These are phyloP conservation scores for Agaricus blazei DNA, from an alignment of 768 basidiomycete genomes.

Conservation along the genomic window DNA sequence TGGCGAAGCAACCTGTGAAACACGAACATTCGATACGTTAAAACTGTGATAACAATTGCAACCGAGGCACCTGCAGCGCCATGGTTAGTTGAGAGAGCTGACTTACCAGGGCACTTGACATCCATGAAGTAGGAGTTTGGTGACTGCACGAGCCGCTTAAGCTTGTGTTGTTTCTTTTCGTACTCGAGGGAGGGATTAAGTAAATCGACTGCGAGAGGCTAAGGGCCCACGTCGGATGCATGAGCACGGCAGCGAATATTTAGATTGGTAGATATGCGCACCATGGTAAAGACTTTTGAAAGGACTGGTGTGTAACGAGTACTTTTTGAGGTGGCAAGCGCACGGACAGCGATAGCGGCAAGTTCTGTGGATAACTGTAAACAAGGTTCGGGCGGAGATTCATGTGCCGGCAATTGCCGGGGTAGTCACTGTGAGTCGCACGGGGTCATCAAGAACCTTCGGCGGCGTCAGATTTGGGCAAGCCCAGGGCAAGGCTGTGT, in stretches of 20 bases:
- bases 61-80: background rate
- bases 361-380: conserved; percentile 34
- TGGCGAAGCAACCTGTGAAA: conserved; percentile 77
- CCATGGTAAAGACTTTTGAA: conserved; percentile 28
- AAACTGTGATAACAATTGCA: conserved; percentile 12
- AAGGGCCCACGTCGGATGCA: conserved; percentile 6
- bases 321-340: conserved; percentile 26
- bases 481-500: too few relatives aligned
- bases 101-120: conserved; percentile 94
- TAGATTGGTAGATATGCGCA: conserved; percentile 12
- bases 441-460: too few relatives aligned
- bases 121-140: conserved; percentile 99
- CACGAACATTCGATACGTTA: conserved; percentile 14
- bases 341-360: conserved; percentile 21
- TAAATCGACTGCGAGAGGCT: conserved; percentile 97
- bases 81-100: background rate
- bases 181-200: conserved; percentile 89
- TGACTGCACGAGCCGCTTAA: conserved; percentile 97
- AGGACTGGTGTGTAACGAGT: conserved; percentile 14
- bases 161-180: conserved; percentile 92
- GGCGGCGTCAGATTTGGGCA: too few relatives aligned
- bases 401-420: conserved; percentile 11
- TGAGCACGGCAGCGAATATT: background rate
- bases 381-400: conserved; percentile 35
- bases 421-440: background rate